Conservation (phyloP, 768 basidiomycete genomes). For the Lactifluus echinatus region DNA sequence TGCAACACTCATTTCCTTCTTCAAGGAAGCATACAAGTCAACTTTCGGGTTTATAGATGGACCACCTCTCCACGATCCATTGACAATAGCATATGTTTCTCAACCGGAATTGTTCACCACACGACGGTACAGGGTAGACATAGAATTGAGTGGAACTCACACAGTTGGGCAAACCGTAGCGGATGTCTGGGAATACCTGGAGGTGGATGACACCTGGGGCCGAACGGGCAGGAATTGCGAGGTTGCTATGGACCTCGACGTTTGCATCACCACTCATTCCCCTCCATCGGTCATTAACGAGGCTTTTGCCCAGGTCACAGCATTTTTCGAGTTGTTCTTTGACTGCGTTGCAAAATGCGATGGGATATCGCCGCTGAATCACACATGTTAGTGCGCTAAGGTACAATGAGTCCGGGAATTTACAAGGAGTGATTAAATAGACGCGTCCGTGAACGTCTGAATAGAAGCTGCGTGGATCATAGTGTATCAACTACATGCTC, state of each 20-base stretch:
- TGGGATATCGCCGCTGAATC: constrained; percentile 49
- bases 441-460: background rate
- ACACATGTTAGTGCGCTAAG: background rate
- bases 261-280: constrained; percentile 29
- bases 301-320: constrained; percentile 38
- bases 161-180: constrained; percentile 74
- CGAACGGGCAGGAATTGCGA: constrained; percentile 64
- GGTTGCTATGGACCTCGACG: constrained; percentile 60
- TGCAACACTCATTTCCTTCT: constrained; percentile 66
- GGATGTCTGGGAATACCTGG: constrained; percentile 59
- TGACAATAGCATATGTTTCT: constrained; percentile 71
- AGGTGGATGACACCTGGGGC: constrained; percentile 64
- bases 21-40: constrained; percentile 60
- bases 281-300: background rate
- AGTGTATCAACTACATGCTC: constrained; percentile 20
- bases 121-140: constrained; percentile 67
- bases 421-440: background rate
- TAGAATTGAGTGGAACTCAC: constrained; percentile 62
- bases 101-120: constrained; percentile 55
- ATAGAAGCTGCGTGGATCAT: background rate
- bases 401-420: background rate
- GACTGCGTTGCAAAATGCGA: constrained; percentile 54
- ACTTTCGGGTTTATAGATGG: constrained; percentile 80
- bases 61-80: constrained; percentile 81
- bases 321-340: constrained; percentile 59